These are phyloP conservation scores for Eurotiales sp. DNA, from an alignment of 2,329 filamentous ascomycete genomes.

Conservation along the genomic window DNA sequence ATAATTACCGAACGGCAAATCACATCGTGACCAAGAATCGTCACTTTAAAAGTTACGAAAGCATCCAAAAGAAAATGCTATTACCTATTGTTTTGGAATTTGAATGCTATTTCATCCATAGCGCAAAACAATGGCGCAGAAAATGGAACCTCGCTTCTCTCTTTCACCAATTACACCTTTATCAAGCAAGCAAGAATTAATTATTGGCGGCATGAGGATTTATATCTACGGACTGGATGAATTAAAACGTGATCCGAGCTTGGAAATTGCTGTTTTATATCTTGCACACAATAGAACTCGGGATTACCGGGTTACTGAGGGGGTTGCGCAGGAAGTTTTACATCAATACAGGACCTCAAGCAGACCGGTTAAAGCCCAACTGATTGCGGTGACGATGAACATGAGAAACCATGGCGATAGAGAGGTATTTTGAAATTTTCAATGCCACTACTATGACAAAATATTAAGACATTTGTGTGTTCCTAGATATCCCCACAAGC, in stretches of 20 bases:
- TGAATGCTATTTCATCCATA: no score
- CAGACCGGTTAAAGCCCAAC: neutral
- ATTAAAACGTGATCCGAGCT: neutral
- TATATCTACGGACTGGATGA: constrained; percentile 5
- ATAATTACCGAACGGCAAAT: no score
- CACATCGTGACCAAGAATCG: no score
- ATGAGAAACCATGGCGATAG: constrained; percentile 11
- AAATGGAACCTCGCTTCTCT: constrained; percentile 5
- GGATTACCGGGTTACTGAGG: constrained; percentile 1
- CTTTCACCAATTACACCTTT: neutral
- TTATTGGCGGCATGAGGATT: neutral
- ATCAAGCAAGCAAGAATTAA: constrained; percentile 2
- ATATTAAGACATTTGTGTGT: neutral
- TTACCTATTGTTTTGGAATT: no score
- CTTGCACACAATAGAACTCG: constrained; percentile 4
- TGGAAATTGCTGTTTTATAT: neutral
- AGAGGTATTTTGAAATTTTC: neutral
- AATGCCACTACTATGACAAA: neutral
- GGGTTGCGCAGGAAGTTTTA: constrained; percentile 2
- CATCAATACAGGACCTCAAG: neutral
- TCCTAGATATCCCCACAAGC: neutral
- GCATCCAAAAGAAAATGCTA: no score
- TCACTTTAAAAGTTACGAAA: no score
- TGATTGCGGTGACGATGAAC: constrained; percentile 12
- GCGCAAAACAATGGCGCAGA: no score